Conservation (phyloP, 2,329 filamentous ascomycete species). For the Ceratocystis ficicola region DNA sequence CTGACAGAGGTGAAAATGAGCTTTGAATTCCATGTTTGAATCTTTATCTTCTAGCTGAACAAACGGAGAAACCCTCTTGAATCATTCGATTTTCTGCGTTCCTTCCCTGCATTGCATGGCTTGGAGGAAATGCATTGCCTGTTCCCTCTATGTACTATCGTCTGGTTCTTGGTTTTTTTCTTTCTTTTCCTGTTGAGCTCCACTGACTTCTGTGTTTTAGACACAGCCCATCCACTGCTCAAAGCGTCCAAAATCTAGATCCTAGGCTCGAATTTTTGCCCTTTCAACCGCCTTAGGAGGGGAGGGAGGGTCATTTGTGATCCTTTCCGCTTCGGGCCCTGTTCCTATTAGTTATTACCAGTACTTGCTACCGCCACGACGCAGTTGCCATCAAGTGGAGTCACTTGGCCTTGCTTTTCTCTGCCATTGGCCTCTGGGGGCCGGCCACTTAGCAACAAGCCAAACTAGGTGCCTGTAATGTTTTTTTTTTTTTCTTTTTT, state of each 20-base stretch:
- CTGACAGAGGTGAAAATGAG: background rate
- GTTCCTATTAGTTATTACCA: constrained; percentile 2
- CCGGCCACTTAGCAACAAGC: too few species aligned
- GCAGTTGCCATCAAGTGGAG: background rate
- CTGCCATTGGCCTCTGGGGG: background rate
- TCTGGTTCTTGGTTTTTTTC: background rate
- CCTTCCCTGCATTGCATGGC: background rate
- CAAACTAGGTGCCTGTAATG: too few species aligned
- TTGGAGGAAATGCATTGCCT: background rate
- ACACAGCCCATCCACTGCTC: background rate
- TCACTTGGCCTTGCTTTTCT: background rate
- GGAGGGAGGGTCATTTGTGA: constrained; percentile 11
- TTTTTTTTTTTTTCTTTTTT: too few species aligned
- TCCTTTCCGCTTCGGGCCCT: constrained; percentile 15
- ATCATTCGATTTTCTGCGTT: background rate
- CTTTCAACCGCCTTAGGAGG: background rate
- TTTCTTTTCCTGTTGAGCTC: background rate
- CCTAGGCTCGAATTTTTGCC: background rate
- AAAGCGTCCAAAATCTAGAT: constrained; percentile 2
- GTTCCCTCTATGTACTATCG: background rate
- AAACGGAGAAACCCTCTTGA: background rate
- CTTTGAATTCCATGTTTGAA: background rate
- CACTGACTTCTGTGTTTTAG: background rate
- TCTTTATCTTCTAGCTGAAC: background rate
- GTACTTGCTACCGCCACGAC: background rate